Percentiles rank a stretch among this genome's conserved stretches.
phyloP scores from a whole-genome alignment of 352 stramenopile genomes.

The Pythium rhizo-oryzae region DNA sequence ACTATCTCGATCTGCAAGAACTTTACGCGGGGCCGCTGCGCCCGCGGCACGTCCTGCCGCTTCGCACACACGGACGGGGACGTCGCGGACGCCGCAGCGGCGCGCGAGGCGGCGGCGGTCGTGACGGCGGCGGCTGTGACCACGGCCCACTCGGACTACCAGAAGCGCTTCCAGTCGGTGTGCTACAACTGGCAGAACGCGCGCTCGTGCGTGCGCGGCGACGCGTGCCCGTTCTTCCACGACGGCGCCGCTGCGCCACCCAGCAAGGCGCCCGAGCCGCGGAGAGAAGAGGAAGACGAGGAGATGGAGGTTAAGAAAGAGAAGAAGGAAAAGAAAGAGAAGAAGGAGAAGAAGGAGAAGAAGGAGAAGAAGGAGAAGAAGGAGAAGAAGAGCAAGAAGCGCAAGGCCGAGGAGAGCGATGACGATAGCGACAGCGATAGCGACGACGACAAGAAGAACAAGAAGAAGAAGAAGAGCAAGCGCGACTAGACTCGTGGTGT shows the following conservation, averaged over 20 bases:
- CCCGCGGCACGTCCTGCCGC: constrained; percentile 32
- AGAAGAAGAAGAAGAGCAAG: constrained; percentile 3
- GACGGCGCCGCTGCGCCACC: constrained; percentile 6
- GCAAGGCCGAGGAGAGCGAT: background rate
- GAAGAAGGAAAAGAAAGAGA: constrained; percentile 23
- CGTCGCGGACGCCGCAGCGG: background rate
- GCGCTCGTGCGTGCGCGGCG: constrained; percentile 30
- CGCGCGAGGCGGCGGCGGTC: background rate
- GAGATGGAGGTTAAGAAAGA: constrained; percentile 21
- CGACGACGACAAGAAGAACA: no score
- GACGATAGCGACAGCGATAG: no score
- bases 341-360: constrained; percentile 22
- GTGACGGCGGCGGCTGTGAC: constrained; percentile 8
- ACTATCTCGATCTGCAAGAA: constrained; percentile 35
- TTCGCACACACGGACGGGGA: constrained; percentile 31
- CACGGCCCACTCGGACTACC: constrained; percentile 33
- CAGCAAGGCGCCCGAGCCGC: background rate
- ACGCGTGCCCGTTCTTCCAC: constrained; percentile 36
- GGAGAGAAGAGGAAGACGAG: background rate
- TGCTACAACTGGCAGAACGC: constrained; percentile 47
- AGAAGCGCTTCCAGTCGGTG: constrained; percentile 42
- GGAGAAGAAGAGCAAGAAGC: constrained; percentile 6
- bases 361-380: constrained; percentile 23
- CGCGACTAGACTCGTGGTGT: constrained; percentile 1
- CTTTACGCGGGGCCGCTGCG: constrained; percentile 31